A percentile compares a stretch with the other conserved stretches of the same genome.
Conservation (phyloP, 2,329 filamentous ascomycete genomes). For the Ciborinia camelliae region DNA sequence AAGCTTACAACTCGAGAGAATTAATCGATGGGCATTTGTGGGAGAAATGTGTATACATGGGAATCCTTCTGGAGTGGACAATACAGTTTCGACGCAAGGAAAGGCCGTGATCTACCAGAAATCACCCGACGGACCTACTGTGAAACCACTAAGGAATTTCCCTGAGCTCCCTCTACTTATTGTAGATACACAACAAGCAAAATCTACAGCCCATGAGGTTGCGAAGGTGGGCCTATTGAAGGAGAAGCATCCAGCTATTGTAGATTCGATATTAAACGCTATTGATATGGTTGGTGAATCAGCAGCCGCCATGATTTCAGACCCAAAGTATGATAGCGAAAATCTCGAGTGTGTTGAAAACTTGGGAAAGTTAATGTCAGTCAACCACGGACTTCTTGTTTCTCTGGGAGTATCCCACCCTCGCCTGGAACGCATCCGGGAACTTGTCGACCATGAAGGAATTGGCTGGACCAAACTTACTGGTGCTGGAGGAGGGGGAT, state of each 20-base stretch:
- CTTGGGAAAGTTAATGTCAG: constrained; percentile 82
- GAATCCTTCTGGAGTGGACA: constrained; percentile 94
- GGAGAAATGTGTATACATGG: constrained; percentile 97
- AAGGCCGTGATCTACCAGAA: constrained; percentile 92
- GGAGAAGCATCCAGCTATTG: constrained; percentile 69
- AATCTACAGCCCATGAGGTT: constrained; percentile 82
- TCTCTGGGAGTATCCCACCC: constrained; percentile 93
- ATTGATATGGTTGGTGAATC: constrained; percentile 70
- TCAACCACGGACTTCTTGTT: constrained; percentile 92
- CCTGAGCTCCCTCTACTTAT: constrained; percentile 87
- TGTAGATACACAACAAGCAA: constrained; percentile 83
- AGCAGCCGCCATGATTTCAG: constrained; percentile 52
- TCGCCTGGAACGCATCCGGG: constrained; percentile 83
- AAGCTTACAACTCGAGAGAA: constrained; percentile 85
- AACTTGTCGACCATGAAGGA: constrained; percentile 82
- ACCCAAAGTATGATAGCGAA: constrained; percentile 64
- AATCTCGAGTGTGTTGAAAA: constrained; percentile 63
- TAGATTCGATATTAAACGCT: constrained; percentile 76
- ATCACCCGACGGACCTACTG: constrained; percentile 66
- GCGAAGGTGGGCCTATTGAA: constrained; percentile 76
- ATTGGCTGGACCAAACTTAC: constrained; percentile 98
- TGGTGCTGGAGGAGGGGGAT: constrained; percentile 91
- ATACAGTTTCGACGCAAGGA: constrained; percentile 89
- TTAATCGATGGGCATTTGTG: constrained; percentile 97
- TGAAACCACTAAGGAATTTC: constrained; percentile 78